These are phyloP conservation scores for Trypanosoma avium DNA, from an alignment of 208 protist species.

Conservation along the genomic window DNA sequence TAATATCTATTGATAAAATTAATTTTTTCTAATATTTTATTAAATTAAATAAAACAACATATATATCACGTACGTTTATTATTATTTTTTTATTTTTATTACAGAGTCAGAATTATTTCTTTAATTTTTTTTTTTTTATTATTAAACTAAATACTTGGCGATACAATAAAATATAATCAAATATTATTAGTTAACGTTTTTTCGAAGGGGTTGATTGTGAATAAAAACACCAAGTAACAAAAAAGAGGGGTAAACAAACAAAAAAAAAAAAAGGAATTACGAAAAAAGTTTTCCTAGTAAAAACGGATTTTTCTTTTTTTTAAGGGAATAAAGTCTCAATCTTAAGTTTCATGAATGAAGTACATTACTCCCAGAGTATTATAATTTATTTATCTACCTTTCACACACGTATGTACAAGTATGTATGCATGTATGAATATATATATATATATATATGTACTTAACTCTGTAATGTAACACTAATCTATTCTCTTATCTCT, in stretches of 20 bases:
- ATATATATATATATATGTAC: not conserved
- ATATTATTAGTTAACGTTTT: not conserved
- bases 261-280: too few species aligned
- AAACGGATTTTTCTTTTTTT: too few species aligned
- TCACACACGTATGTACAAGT: not conserved
- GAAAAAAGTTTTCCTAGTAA: too few species aligned
- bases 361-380: not conserved
- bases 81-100: not conserved
- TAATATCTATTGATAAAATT: not conserved
- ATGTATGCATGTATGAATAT: conserved; percentile 8
- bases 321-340: too few species aligned
- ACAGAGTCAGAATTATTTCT: too few species aligned
- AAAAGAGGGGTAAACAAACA: too few species aligned
- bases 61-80: not conserved
- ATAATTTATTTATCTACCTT: not conserved
- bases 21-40: not conserved
- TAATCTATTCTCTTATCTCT: not conserved
- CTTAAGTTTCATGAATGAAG: too few species aligned
- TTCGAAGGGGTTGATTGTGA: not conserved
- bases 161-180: too few species aligned
- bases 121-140: too few species aligned
- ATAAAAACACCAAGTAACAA: not conserved
- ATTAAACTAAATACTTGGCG: too few species aligned
- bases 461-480: not conserved
- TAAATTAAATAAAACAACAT: too few species aligned